A percentile compares a stretch with the other conserved stretches of the same genome.
These are phyloP conservation scores for Aspergillus olivimuriae DNA, from an alignment of 495 filamentous ascomycete species.

Conservation along the genomic window DNA sequence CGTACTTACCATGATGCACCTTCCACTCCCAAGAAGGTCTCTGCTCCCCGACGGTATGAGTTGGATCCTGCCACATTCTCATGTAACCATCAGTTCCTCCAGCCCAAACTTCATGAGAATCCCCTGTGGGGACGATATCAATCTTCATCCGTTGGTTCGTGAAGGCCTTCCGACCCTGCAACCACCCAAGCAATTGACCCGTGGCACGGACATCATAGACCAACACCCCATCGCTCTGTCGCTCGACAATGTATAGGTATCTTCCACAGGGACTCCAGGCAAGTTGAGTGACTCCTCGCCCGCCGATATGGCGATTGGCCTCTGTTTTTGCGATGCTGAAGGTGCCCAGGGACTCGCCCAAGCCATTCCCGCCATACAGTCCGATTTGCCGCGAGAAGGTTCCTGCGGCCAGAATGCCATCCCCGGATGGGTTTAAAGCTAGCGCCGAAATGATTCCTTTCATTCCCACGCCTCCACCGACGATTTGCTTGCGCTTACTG, in stretches of 20 bases:
- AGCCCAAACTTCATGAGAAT: conserved; percentile 73
- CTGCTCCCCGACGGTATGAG: conserved; percentile 45
- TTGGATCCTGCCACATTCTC: conserved; percentile 65
- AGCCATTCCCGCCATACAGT: conserved; percentile 64
- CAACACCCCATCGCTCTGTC: conserved; percentile 63
- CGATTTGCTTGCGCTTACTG: conserved; percentile 61
- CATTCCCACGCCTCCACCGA: conserved; percentile 71
- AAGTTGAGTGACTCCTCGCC: conserved; percentile 67
- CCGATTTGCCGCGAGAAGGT: conserved; percentile 73
- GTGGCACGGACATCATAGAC: conserved; percentile 81
- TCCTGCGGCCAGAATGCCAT: conserved; percentile 69
- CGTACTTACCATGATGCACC: conserved; percentile 44
- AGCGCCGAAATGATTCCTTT: conserved; percentile 75
- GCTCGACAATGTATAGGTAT: conserved; percentile 84
- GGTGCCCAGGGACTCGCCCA: conserved; percentile 59
- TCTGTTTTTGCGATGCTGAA: conserved; percentile 47
- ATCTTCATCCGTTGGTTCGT: conserved; percentile 77
- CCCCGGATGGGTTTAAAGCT: conserved; percentile 35
- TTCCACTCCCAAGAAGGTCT: conserved; percentile 53
- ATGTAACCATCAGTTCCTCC: conserved; percentile 76
- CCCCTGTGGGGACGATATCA: conserved; percentile 50
- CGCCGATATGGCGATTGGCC: conserved; percentile 43
- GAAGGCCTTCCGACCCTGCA: conserved; percentile 61
- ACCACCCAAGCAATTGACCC: conserved; percentile 58
- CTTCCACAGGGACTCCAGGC: conserved; percentile 79